Conservation (phyloP, 306 rosid genomes). For the Echinosophora koreensis region DNA sequence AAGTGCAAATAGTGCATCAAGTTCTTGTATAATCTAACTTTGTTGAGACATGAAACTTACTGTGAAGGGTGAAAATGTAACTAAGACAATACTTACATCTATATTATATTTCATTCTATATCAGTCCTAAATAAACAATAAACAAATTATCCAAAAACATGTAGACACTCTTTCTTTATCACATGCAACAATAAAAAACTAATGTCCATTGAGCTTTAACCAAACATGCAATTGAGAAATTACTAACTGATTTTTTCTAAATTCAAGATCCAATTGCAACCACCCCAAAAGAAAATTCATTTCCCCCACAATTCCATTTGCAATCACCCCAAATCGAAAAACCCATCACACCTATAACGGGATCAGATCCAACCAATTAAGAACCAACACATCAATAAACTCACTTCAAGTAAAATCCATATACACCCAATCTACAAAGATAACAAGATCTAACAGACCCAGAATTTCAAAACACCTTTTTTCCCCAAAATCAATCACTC, state of each 20-base stretch:
- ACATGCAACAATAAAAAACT: neutral
- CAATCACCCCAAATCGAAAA: slow-evolving; percentile 34
- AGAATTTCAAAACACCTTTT: neutral
- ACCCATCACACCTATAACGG: slow-evolving; percentile 1
- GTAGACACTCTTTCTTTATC: neutral
- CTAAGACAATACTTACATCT: neutral
- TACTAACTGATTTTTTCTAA: slow-evolving; percentile 12
- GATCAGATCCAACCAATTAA: slow-evolving; percentile 36
- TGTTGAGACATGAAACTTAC: neutral
- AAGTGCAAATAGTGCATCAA: neutral
- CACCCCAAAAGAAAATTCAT: neutral
- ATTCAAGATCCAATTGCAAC: neutral
- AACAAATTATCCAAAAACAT: slow-evolving; percentile 7
- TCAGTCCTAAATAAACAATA: slow-evolving; percentile 3
- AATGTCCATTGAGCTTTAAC: neutral
- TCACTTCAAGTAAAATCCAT: slow-evolving; percentile 7
- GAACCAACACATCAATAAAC: neutral
- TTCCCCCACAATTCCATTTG: slow-evolving; percentile 26
- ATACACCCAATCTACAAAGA: neutral
- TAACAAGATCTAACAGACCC: slow-evolving; percentile 26
- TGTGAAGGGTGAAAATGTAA: neutral
- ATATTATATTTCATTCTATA: neutral
- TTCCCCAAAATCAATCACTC: slow-evolving; percentile 11
- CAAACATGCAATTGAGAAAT: neutral
- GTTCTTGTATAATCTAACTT: slow-evolving; percentile 17